Base-by-base conservation (phyloP, 331 rosid species). In the Cucumis variabilis region DNA sequence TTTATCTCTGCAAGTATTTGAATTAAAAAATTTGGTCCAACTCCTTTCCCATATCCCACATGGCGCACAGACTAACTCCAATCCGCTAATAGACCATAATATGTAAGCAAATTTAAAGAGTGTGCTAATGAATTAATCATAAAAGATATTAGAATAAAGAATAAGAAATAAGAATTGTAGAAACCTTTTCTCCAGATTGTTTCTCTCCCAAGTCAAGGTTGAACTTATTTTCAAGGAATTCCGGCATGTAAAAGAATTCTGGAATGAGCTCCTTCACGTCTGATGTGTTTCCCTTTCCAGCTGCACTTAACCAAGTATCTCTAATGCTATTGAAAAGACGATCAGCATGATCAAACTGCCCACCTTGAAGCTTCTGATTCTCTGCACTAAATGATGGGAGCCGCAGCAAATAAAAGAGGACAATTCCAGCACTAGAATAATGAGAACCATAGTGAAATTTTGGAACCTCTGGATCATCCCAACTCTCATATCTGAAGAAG, bases 341-440 rank as follows among this genome's bases (percentile, higher is more conserved):
- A 93, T 98, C 99, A 85, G 99, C 99, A 92, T 98, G 99, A 89
- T 98, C 99, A 90, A 98, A 98, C 92, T 98, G 99, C 83, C 99
- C 99, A 84, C 99, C 99, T 87, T 98, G 99, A 89, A 98, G 96
- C 92, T 96, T 98, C 92, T 94, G 98, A 91, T 98, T 98, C 94
- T 98, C 99, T 51, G 88, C 48, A 89, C 99, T 96, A 90, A 98
- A 98, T 63, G 99, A 98, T 19, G 99, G 99, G 85, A 98, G 91
- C 82, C 99, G 99, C 77, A 98, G 93, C 88, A 98, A 95, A 92
- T 98, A 98, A 92, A 96, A 98, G 68, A 98, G 99, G 84, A 98
- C 99, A 86, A 96, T 98, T 90, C 99, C 99, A 92, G 99, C 99
- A 94, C 99, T 98, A 86, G 99, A 98, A 91, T 98, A 98, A 92